Conservation (phyloP, 805 yeast genomes). For the Candida piceae region DNA sequence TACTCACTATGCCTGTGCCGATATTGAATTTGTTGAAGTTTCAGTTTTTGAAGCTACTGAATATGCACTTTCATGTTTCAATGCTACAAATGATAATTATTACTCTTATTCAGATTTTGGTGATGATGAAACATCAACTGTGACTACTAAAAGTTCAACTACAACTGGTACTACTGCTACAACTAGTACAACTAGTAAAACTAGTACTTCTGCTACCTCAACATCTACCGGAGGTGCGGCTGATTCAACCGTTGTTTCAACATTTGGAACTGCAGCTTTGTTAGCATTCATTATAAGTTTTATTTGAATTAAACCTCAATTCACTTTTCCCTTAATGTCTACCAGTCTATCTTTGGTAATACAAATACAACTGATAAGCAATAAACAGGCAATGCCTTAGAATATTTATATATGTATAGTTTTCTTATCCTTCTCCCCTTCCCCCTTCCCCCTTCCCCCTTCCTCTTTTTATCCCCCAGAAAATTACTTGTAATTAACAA, state of each 20-base stretch:
- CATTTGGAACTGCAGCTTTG: conserved; percentile 3
- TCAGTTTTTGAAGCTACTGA: conserved; percentile 33
- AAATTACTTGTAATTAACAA: too few species aligned
- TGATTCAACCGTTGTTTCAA: conserved; percentile 1
- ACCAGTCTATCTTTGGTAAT: too few species aligned
- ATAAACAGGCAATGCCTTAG: too few species aligned
- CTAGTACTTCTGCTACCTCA: conserved; percentile 12
- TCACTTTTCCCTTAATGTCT: too few species aligned
- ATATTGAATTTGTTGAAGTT: conserved; percentile 38
- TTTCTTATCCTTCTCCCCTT: not conserved
- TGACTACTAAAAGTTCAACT: conserved; percentile 9
- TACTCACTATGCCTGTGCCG: conserved; percentile 44
- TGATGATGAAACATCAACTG: conserved; percentile 12
- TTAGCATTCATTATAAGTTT: conserved; percentile 5
- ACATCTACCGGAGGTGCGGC: conserved; percentile 8
- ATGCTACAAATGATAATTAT: conserved; percentile 35
- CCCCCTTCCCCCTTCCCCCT: not conserved
- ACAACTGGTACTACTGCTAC: conserved; percentile 1
- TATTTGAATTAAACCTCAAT: too few species aligned
- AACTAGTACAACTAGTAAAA: not conserved
- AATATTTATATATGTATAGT: too few species aligned
- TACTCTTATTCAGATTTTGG: conserved; percentile 28
- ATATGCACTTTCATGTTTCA: conserved; percentile 35
- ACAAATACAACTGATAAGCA: too few species aligned
- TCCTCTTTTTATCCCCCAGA: not conserved